Percentiles rank a stretch among this genome's conserved stretches.
These are phyloP conservation scores for Pseudocohnilembus persalinus DNA, from an alignment of 169 alveolate genomes.

Conservation along the genomic window DNA sequence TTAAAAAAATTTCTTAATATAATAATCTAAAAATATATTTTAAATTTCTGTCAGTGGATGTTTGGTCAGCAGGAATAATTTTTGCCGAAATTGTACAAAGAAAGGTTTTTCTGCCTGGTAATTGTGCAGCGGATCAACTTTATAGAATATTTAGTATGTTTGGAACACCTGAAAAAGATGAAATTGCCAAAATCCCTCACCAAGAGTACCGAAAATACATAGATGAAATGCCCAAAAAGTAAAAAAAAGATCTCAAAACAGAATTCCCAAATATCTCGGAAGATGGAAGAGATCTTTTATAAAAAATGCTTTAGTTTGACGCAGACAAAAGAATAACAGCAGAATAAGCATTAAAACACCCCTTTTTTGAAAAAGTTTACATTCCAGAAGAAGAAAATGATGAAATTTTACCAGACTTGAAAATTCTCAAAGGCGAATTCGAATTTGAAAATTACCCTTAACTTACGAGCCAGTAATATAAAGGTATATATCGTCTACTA, in stretches of 20 bases:
- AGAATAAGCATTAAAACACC: slow-evolving; percentile 73
- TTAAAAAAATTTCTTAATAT: neutral
- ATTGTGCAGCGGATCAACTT: slow-evolving; percentile 53
- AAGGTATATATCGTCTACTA: too few relatives aligned
- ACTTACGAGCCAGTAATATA: slow-evolving; percentile 22
- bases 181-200: slow-evolving; percentile 41
- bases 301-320: slow-evolving; percentile 68
- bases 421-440: slow-evolving; percentile 9
- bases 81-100: slow-evolving; percentile 80
- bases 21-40: too few relatives aligned
- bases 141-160: slow-evolving; percentile 52
- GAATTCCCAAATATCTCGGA: slow-evolving; percentile 40
- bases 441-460: slow-evolving; percentile 16
- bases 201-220: slow-evolving; percentile 59
- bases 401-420: slow-evolving; percentile 10
- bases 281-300: slow-evolving; percentile 65
- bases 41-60: slow-evolving; percentile 48
- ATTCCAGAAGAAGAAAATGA: slow-evolving; percentile 35
- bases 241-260: slow-evolving; percentile 35
- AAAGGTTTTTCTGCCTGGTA: slow-evolving; percentile 75
- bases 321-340: slow-evolving; percentile 70
- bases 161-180: slow-evolving; percentile 60
- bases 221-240: slow-evolving; percentile 54
- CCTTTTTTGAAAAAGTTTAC: slow-evolving; percentile 64
- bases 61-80: slow-evolving; percentile 86